These are phyloP conservation scores for Ustilago esculenta DNA, from an alignment of 1,284 basidiomycete species.

Conservation along the genomic window DNA sequence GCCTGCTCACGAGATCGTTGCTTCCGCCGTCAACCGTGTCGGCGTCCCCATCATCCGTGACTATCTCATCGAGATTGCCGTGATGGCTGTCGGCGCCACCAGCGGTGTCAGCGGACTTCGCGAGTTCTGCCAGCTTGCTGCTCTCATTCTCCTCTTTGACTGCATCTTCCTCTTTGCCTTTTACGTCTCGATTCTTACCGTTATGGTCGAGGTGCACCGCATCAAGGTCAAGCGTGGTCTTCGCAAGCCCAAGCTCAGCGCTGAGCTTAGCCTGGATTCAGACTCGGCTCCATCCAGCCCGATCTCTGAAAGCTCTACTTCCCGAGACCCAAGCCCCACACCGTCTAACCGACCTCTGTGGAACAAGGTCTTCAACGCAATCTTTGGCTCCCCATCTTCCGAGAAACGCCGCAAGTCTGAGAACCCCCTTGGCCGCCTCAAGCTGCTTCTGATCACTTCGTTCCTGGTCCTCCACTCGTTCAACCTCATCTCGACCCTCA, in stretches of 20 bases:
- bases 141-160: slow-evolving; percentile 84
- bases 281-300: slow-evolving; percentile 55
- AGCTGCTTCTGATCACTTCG: slow-evolving; percentile 80
- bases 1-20: slow-evolving; percentile 83
- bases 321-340: slow-evolving; percentile 39
- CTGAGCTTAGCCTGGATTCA: slow-evolving; percentile 59
- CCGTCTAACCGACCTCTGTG: slow-evolving; percentile 46
- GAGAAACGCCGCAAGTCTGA: slow-evolving; percentile 70
- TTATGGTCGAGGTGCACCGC: slow-evolving; percentile 87
- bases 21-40: slow-evolving; percentile 80
- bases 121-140: slow-evolving; percentile 94
- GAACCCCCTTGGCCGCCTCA: slow-evolving; percentile 86
- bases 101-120: slow-evolving; percentile 87
- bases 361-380: slow-evolving; percentile 46
- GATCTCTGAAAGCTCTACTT: slow-evolving; percentile 39
- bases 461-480: slow-evolving; percentile 69
- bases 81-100: slow-evolving; percentile 85
- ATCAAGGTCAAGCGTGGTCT: slow-evolving; percentile 72
- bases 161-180: slow-evolving; percentile 90
- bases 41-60: slow-evolving; percentile 88
- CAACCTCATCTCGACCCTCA: slow-evolving; percentile 91
- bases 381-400: slow-evolving; percentile 71
- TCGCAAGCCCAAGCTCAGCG: slow-evolving; percentile 53
- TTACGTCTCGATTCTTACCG: slow-evolving; percentile 84
- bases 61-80: slow-evolving; percentile 89